Base-by-base conservation (phyloP, 1,284 basidiomycete species). In the Omphalotus olearius region DNA sequence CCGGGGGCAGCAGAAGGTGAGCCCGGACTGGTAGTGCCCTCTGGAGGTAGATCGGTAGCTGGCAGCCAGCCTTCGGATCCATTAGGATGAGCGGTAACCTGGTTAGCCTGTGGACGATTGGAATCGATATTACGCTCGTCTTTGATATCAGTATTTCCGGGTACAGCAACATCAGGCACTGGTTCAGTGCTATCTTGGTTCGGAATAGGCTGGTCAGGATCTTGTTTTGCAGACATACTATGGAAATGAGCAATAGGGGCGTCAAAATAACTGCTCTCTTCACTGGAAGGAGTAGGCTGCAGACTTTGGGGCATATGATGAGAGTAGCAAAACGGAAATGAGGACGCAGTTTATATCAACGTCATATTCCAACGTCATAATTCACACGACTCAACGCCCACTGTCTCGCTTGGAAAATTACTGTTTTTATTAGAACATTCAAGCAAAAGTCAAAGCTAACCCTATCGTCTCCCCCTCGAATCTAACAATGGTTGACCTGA, bases 241-340 rank as follows among this genome's bases (percentile, higher is more conserved):
- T 53, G 40, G 47, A 66, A 60, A 41, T 65, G 62, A 51, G 64
- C 62, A 40, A 66, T 52, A 33, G 67, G 68, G 6, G 72, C 71
- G 68, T 74, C 72, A 57, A 72, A 73, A 61, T 73, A 74, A 7
- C 66, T 52, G 47, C 62, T 67, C 25, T 59, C 63, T 49, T 68
- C 69, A 62, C 69, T 72, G 47, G 61, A 54, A 28, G 71, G 68
- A 35, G 70, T 64, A 6, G 56, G 50, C 14, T 48, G 35, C 14
- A 48, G 14, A 17, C 37, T 7, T 3, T 23, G 23, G 5, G 9
- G 30, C 30, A 33, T 33, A 47, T 38, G 30, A 14, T 6, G 33
- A 35, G 6, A 18, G n/a, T 23, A 23, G 4, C 1, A 4, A 18
- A 18, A 2, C 13, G 9, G 30, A 33, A 33, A 13, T 13, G 13